Conservation (phyloP, 306 rosid genomes). For the Cucurbita pepo region DNA sequence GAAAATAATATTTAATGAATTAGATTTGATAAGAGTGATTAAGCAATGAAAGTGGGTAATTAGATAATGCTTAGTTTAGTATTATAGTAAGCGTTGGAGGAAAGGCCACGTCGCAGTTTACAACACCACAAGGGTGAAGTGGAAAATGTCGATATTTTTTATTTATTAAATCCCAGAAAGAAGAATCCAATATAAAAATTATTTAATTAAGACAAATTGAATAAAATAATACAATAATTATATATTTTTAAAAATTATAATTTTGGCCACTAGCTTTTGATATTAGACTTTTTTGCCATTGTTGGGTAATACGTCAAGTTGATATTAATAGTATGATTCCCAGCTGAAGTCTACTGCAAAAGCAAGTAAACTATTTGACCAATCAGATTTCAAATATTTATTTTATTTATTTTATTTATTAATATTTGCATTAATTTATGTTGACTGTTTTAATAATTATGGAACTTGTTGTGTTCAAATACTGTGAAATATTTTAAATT, state of each 20-base stretch:
- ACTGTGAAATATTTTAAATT: background rate
- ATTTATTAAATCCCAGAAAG: background rate
- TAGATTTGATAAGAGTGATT: background rate
- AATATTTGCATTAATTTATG: background rate
- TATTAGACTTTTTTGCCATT: background rate
- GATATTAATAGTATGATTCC: background rate
- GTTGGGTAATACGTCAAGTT: background rate
- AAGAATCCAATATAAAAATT: background rate
- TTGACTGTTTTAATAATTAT: background rate
- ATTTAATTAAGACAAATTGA: background rate
- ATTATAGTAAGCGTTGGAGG: background rate
- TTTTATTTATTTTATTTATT: background rate
- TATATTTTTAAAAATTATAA: background rate
- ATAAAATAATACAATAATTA: background rate
- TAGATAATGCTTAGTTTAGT: background rate
- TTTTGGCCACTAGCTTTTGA: background rate
- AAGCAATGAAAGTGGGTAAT: background rate
- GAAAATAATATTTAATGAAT: background rate
- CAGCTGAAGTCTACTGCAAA: background rate
- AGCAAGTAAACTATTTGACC: conserved; percentile 2
- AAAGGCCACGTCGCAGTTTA: background rate
- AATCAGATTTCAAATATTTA: background rate
- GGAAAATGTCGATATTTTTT: background rate
- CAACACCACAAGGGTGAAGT: background rate
- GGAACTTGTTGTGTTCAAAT: background rate